Percentiles rank a stretch among this genome's conserved stretches.
These are phyloP conservation scores for Nannochloropsis oceanica DNA, from an alignment of 108 stramenopile species.

Conservation along the genomic window DNA sequence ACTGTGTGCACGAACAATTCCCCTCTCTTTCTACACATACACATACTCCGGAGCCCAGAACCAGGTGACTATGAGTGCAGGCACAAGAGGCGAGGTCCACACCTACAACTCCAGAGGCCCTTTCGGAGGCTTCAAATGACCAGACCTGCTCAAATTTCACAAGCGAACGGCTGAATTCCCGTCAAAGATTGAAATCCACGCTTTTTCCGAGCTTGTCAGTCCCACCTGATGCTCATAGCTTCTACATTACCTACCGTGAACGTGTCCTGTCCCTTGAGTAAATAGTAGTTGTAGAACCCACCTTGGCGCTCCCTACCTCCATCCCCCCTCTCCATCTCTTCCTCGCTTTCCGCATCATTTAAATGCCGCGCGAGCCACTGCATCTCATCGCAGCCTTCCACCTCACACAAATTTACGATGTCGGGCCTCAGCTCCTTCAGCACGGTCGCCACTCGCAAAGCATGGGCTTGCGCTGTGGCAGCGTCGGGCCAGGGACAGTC, in stretches of 20 bases:
- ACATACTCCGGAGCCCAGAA: too few species aligned
- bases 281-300: neutral
- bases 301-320: neutral
- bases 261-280: neutral
- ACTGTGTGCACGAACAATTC: too few species aligned
- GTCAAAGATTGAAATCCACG: too few species aligned
- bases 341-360: neutral
- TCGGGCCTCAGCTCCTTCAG: neutral
- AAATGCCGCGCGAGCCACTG: neutral
- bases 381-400: neutral
- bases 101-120: too few species aligned
- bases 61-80: too few species aligned
- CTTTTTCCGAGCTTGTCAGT: too few species aligned
- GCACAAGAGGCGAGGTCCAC: too few species aligned
- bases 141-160: too few species aligned
- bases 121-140: too few species aligned
- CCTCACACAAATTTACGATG: neutral
- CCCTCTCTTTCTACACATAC: too few species aligned
- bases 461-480: neutral
- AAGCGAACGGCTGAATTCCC: too few species aligned
- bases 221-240: too few species aligned
- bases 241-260: neutral
- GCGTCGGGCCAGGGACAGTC: neutral
- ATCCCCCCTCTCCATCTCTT: neutral
- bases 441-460: neutral